Evolutionary conservation across 805 yeast species (phyloP).

Genomic region (Cyberlindnera japonica): DNA sequence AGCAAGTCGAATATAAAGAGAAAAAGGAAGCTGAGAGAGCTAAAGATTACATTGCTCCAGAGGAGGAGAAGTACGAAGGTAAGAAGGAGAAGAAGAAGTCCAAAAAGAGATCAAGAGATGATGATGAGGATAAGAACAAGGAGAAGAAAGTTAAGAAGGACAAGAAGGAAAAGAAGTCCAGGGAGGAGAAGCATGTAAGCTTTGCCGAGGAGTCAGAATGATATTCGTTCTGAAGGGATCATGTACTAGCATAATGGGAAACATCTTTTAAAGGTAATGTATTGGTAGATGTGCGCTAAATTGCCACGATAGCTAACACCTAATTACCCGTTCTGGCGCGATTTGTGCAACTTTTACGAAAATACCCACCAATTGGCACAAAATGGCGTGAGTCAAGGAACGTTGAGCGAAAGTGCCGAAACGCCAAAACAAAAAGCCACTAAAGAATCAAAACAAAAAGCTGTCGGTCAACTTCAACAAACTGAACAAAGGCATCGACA

Average conservation of each 20-base stretch:
- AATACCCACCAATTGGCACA: background rate
- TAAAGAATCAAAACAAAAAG: slow-evolving; percentile 8
- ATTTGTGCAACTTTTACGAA: background rate
- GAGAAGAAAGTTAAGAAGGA: slow-evolving; percentile 28
- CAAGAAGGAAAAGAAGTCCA: slow-evolving; percentile 28
- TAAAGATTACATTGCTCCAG: slow-evolving; percentile 83
- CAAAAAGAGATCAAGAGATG: slow-evolving; percentile 27
- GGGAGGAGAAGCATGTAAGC: slow-evolving; percentile 26
- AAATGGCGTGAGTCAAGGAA: slow-evolving; percentile 1
- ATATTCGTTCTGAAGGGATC: no score
- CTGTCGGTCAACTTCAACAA: background rate
- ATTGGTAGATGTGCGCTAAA: no score
- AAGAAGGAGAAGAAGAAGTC: slow-evolving; percentile 34
- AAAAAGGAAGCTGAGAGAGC: slow-evolving; percentile 65
- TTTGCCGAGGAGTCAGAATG: no score
- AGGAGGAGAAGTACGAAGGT: slow-evolving; percentile 57
- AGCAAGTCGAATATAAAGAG: slow-evolving; percentile 68
- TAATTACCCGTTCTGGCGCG: no score
- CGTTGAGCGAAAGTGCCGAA: slow-evolving; percentile 1
- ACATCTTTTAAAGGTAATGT: no score
- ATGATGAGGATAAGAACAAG: slow-evolving; percentile 28
- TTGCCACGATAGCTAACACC: no score
- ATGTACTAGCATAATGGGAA: no score
- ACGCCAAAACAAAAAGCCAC: slow-evolving; percentile 7
- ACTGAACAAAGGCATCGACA: background rate